Base-by-base conservation (phyloP, 140 eudicot species). In the Oenanthe javanica region DNA sequence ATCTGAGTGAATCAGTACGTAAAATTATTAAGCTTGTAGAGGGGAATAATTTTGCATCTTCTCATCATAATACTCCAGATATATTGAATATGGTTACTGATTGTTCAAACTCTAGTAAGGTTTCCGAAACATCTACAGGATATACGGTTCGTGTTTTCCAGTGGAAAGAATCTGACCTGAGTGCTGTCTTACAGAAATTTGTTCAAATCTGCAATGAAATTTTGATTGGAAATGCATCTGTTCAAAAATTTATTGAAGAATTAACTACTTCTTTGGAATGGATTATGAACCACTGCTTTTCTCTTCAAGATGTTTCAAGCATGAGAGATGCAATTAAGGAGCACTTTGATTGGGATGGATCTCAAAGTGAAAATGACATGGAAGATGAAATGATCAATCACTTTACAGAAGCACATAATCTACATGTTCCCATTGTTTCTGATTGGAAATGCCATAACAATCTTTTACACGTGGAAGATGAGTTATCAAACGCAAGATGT, bases 211-310 rank as follows among this genome's bases (percentile, higher is more conserved):
- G 99, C 83, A 81, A 85, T 70, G 85, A 84, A n/a, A 74, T 69
- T 73, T 76, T 86, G 87, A 80, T 86, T 79, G 51, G 12, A 49
- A 95, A 94, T 69, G 86, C 87, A 5, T 88, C 84, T 61, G 36
- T 90, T 77, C 91, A 84, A 31, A 88, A 79, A 15, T 94, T 94
- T 83, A 84, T 88, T 23, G 86, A 87, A 67, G 89, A 86, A 84
- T 75, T 95, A 72, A 86, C 97, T 77, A 77, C 72, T 78, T 77
- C 88, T 72, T 72, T 95, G 87, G 96, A 89, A 50, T 95, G 99
- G 99, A 84, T 95, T 67, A 82, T 92, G 83, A 95, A 89, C 85
- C 97, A 92, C 67, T 92, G 99, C 83, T 95, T 91, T 83, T 88
- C 97, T 50, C 87, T 95, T 82, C 92, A 89, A 85, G 99, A 95